Base-by-base conservation (phyloP, 495 filamentous ascomycete genomes). In the Antarctomyces pellizariae region DNA sequence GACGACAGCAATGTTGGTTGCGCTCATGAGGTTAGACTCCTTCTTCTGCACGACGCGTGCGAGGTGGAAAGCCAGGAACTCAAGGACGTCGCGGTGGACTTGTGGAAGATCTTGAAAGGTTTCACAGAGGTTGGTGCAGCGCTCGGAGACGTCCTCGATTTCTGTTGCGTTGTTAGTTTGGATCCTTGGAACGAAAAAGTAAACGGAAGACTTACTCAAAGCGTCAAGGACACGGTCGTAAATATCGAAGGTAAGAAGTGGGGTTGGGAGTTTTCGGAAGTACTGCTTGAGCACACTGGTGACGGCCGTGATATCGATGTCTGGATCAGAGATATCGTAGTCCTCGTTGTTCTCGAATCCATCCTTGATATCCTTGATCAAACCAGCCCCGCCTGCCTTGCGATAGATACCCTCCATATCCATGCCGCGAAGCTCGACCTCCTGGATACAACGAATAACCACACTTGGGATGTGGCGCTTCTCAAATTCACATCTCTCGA, bases 401-500 rank as follows among this genome's bases (percentile, higher is more conserved):
- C 89, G 71, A 55, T 99, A 99, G 36, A 99, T 90, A 27, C 89
- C 89, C 51, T 95, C 84, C 44, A 89, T 64, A 42, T 95, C 82
- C 82, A 99, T 93, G 22, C 86, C 86, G 48, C 89, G 72, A 13
- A 86, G 49, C 49, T 95, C 86, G 29, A 99, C 89, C 52, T 99
- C 86, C 43, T 92, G 77, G 39, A 99, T 91, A 51, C 89, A 99
- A 26, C 82, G 75, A 29, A 71, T 78, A 20, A 99, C 71, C 25
- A 99, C 73, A 41, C 67, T 67, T 13, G 89, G 89, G 32, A 99
- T 86, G 30, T 78, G 67, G 22, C 76, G 70, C 34, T 75, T 75
- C 47, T 99, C 89, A 41, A 67, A 78, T 28, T 92, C 83, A 44
- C 77, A 73, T 26, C 89, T 67, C 31, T 74, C 70, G 28, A 74